A percentile compares a stretch with the other conserved stretches of the same genome.
Evolutionary conservation across 2,329 filamentous ascomycete genomes (phyloP).

Genomic region (Fusarium avenaceum): DNA sequence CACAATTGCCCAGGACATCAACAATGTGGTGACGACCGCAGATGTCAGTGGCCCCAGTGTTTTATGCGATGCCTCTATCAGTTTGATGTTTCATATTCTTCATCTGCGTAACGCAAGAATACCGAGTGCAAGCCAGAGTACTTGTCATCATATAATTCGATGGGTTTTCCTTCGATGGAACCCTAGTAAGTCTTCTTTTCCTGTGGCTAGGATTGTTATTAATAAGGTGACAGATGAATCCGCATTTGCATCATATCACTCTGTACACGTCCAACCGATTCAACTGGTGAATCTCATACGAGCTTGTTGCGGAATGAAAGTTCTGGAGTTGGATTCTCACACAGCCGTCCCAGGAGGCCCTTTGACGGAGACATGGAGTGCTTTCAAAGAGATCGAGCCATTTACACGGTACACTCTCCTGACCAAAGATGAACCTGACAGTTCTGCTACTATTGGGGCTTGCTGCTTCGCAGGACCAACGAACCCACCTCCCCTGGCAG

Average conservation of each 20-base stretch:
- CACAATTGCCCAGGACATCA: slow-evolving; percentile 76
- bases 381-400: slow-evolving; percentile 58
- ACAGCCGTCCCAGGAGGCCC: slow-evolving; percentile 61
- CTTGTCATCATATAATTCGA: slow-evolving; percentile 78
- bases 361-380: slow-evolving; percentile 63
- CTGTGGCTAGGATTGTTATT: background rate
- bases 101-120: slow-evolving; percentile 75
- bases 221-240: slow-evolving; percentile 69
- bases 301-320: slow-evolving; percentile 71
- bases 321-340: slow-evolving; percentile 50
- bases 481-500: slow-evolving; percentile 44
- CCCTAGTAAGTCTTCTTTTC: slow-evolving; percentile 70
- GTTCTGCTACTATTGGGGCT: background rate
- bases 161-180: slow-evolving; percentile 90
- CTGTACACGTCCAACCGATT: slow-evolving; percentile 72
- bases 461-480: slow-evolving; percentile 14
- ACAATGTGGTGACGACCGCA: slow-evolving; percentile 79
- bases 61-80: slow-evolving; percentile 83
- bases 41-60: slow-evolving; percentile 85
- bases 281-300: slow-evolving; percentile 79
- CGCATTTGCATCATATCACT: slow-evolving; percentile 74
- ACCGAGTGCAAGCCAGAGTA: slow-evolving; percentile 75
- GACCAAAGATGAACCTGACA: slow-evolving; percentile 53
- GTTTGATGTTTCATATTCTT: slow-evolving; percentile 78
- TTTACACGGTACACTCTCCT: slow-evolving; percentile 70